Base-by-base conservation (phyloP, 2,329 filamentous ascomycete genomes). In the Epichloe hybrida region DNA sequence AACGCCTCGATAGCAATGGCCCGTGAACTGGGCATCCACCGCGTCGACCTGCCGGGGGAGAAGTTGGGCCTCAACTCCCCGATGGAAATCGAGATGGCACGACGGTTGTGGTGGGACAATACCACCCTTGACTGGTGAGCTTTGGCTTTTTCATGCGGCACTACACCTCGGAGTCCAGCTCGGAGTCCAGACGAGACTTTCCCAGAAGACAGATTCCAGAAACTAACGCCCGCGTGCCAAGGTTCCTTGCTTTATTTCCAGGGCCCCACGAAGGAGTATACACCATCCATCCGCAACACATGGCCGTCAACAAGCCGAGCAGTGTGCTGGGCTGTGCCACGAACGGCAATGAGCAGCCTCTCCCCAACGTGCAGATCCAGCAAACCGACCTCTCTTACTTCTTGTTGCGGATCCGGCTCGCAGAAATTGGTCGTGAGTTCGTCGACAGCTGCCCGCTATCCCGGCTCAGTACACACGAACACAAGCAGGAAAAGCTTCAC, bases 51-150 rank as follows among this genome's bases (percentile, higher is more conserved):
- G 5, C 47, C 50, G 4, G 42, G 47, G 47, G 43, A 50, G 21
- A 46, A 49, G 9, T 12, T 23, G 12, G 23, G 15, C n/a, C 15
- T 37, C 15, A 23, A 31, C 5, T 50, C 47, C 5, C 6, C 21
- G 17, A 34, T 50, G 40, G 50, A 52, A 17, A 27, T 42, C 17
- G 50, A 52, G 37, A 47, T 47, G 12, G 47, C 46, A 38, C 47
- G 50, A 21, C 42, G 47, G 3, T 12, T 52, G 13, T 52, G 50
- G 50, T 52, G 50, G 50, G 50, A 52, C 8, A 48, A 49, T 47
- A 42, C 38, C 13, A 13, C 42, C 11, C 7, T 49, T 34, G 50
- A 52, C 9, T 52, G 50, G 50, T 52, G 23, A 42, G 50, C 48
- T 31, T 38, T 11, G 8, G n/a, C 17, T 6, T 6, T 6, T 31